Evolutionary conservation across 257 asterid genomes (phyloP), one percentile per base, ranked within the genome.

Genomic region (Solanum ossicruentum): DNA sequence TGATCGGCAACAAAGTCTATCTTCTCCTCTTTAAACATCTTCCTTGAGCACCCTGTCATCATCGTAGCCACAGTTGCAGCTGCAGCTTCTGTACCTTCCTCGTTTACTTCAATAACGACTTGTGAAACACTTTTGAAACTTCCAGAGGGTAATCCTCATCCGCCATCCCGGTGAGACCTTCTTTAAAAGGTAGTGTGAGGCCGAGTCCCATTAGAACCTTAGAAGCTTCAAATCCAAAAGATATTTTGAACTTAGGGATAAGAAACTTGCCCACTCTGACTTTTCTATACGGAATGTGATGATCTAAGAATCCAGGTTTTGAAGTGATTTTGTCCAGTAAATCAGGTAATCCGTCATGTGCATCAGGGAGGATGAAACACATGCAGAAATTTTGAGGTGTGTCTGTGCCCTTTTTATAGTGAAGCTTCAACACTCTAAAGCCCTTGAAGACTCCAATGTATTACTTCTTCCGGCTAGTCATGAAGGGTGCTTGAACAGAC

Each of bases 291-390:
- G 89, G 87, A 21, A 81, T 13, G 80, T 87, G 91, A 4, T 52
- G 71, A 12, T 89, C 73, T 18, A 86, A 7, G 67, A 86, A 89
- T 20, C 89, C 87, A 12, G 92, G 61, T 78, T 87, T 80, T 39
- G 89, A 79, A 28, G 78, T 13, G 55, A 86, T 28, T 70, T 73
- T 84, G 49, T 77, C 85, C 18, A 83, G 54, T 51, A 89, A 83
- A 78, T 80, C 83, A 67, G 86, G 86, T 20, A 87, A 84, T 39
- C 89, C 92, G n/a, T 83, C 83, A 57, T 12, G 87, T 36, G 92
- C 84, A 63, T 87, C 88, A 21, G 89, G 88, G n/a, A 89, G 88
- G 81, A 85, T 83, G 43, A 86, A 78, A 63, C 83, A 86, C 89
- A 89, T 87, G 61, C 84, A 75, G 83, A 87, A 84, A 55, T 58